phyloP scores from a whole-genome alignment of 805 yeast genomes.

The Myxozyma neotropica region DNA sequence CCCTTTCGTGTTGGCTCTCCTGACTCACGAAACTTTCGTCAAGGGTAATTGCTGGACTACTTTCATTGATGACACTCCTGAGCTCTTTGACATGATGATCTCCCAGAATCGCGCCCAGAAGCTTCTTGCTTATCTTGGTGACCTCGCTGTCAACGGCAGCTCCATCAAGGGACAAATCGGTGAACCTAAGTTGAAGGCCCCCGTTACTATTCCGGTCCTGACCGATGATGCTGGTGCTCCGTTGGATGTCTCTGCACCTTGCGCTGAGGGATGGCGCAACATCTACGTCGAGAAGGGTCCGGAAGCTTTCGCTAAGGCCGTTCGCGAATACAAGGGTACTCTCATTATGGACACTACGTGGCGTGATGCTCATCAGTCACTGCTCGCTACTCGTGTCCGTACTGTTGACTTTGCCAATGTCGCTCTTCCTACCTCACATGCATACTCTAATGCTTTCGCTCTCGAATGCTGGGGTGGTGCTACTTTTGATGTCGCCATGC shows the following conservation, averaged over 20 bases:
- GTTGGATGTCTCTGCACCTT: conserved; percentile 60
- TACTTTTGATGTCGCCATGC: conserved; percentile 97
- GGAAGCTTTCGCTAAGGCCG: conserved; percentile 83
- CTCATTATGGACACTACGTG: conserved; percentile 97
- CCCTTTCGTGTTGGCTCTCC: conserved; percentile 87
- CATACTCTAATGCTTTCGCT: conserved; percentile 86
- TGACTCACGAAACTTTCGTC: conserved; percentile 87
- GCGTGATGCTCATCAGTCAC: conserved; percentile 99
- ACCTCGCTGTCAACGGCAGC: conserved; percentile 92
- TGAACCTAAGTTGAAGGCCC: conserved; percentile 74
- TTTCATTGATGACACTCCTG: conserved; percentile 96
- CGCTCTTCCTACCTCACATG: conserved; percentile 93
- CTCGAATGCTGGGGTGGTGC: conserved; percentile 99
- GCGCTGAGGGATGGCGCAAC: conserved; percentile 90
- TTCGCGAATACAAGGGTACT: conserved; percentile 81
- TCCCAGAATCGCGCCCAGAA: conserved; percentile 98
- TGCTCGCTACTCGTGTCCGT: conserved; percentile 95
- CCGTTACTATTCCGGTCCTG: conserved; percentile 74
- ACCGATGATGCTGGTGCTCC: conserved; percentile 63
- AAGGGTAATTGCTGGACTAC: conserved; percentile 95
- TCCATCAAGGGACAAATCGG: conserved; percentile 96
- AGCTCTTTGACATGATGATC: conserved; percentile 87
- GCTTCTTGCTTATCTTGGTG: conserved; percentile 86
- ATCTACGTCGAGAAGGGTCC: conserved; percentile 84
- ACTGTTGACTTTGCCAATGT: conserved; percentile 87